Evolutionary conservation across 306 rosid species (phyloP), one percentile per base, ranked within the genome.

Genomic region (Corylus avellana): DNA sequence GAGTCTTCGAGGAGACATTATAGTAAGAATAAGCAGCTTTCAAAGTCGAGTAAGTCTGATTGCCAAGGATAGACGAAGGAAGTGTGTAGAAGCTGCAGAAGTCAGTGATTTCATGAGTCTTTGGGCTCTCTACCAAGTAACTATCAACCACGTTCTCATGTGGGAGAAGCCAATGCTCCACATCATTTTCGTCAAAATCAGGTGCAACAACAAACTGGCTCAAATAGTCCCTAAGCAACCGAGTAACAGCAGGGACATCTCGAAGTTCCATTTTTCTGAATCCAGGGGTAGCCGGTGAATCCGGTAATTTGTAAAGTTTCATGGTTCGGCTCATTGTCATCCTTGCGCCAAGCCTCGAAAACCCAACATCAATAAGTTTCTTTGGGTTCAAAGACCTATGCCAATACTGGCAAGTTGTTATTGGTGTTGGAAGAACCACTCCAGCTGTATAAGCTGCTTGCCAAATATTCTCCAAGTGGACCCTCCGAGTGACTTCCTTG

Each of bases 371-470:
- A 79, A 92, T 91, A 32, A 92, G 96, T 87, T 92, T 92, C 90
- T 91, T 92, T 2, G 97, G 97, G 72, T 92, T 90, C 86, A 92
- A 87, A 0, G 96, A 92, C 49, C 97, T 82, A 72, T 92, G 96
- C 97, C 96, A 92, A 77, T 91, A 92, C 77, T 92, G 97, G 74
- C 91, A 90, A 74, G 93, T 90, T 11, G 93, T 70, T 29, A 90
- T 76, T 27, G 93, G 93, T 7, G 97, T 92, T 4, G 96, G 96
- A 85, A 92, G 88, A 76, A 92, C 91, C 53, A 92, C 92, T 76
- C 97, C 97, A n/a, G 97, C 97, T 0, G 97, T 92, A 77, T 92
- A 92, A 55, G 97, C 96, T 1, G 97, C 97, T 53, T 90, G 97
- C 93, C 93, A 92, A 62, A 89, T 89, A 79, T 88, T 82, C 86